A percentile compares a stretch with the other conserved stretches of the same genome.
These are phyloP conservation scores for Aspergillus leporis DNA, from an alignment of 495 filamentous ascomycete species.

Conservation along the genomic window DNA sequence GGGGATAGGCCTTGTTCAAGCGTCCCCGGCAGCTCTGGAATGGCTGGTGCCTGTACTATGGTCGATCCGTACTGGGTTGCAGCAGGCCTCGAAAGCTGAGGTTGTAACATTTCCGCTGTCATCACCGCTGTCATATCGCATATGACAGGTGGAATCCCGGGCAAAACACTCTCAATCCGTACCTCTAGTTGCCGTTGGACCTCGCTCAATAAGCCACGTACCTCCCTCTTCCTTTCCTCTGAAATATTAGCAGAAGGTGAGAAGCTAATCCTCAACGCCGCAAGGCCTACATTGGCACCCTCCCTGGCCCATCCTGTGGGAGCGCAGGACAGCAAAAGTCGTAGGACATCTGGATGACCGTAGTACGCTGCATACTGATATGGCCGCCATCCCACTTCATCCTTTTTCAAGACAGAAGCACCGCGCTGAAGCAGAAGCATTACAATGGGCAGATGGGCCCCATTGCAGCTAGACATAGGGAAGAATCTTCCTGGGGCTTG, in stretches of 20 bases:
- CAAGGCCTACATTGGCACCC: constrained; percentile 15
- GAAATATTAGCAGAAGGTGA: constrained; percentile 27
- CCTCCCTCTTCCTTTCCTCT: constrained; percentile 20
- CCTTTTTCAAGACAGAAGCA: constrained; percentile 38
- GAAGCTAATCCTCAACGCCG: constrained; percentile 28
- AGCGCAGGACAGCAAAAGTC: constrained; percentile 24
- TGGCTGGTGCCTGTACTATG: neutral
- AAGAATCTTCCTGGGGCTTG: constrained; percentile 40
- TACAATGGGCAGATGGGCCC: constrained; percentile 40
- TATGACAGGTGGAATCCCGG: neutral
- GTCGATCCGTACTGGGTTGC: neutral
- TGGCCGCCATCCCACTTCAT: constrained; percentile 43
- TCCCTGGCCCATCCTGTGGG: constrained; percentile 11
- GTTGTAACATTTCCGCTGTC: neutral
- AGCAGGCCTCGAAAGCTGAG: neutral
- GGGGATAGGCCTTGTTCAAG: constrained; percentile 28
- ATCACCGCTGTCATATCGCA: neutral
- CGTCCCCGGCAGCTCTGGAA: constrained; percentile 30
- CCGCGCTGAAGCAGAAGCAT: constrained; percentile 36
- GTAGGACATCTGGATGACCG: constrained; percentile 38
- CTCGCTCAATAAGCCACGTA: constrained; percentile 22
- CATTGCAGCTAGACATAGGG: constrained; percentile 43
- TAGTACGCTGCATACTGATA: constrained; percentile 42
- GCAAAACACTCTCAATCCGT: neutral
- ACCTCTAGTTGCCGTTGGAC: constrained; percentile 4